Evolutionary conservation across 352 stramenopile species (phyloP).

Genomic region (Globisporangium perplexum): DNA sequence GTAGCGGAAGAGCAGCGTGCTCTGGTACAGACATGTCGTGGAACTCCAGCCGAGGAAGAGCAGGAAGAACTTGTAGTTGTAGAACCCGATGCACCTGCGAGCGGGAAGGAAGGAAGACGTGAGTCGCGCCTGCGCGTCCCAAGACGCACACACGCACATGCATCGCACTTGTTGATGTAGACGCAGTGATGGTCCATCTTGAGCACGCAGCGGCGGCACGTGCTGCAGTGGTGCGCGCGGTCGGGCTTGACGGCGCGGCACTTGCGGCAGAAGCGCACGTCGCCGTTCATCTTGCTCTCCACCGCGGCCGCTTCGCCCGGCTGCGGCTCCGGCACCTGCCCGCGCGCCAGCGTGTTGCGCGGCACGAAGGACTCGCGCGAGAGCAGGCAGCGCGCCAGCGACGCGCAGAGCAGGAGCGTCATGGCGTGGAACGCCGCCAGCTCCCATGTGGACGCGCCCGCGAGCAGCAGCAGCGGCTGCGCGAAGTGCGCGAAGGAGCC

Average conservation of each 20-base stretch:
- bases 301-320: conserved; percentile 10
- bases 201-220: conserved; percentile 68
- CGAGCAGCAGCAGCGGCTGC: conserved; percentile 35
- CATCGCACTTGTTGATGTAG: conserved; percentile 83
- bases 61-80: conserved; percentile 90
- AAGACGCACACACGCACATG: not conserved
- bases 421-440: conserved; percentile 51
- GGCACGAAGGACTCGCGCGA: conserved; percentile 54
- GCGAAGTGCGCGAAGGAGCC: conserved; percentile 46
- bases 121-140: not conserved
- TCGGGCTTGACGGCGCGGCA: conserved; percentile 73
- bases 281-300: conserved; percentile 72
- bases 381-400: conserved; percentile 45
- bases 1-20: conserved; percentile 60
- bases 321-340: not conserved
- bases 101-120: not conserved
- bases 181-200: conserved; percentile 90
- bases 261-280: conserved; percentile 63
- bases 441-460: conserved; percentile 24
- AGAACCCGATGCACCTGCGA: conserved; percentile 76
- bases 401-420: conserved; percentile 48
- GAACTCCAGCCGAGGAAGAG: conserved; percentile 79
- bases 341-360: conserved; percentile 18
- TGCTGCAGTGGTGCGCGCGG: conserved; percentile 79
- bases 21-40: conserved; percentile 60